phyloP scores from a whole-genome alignment of 306 rosid genomes.

The Abrus precatorius region DNA sequence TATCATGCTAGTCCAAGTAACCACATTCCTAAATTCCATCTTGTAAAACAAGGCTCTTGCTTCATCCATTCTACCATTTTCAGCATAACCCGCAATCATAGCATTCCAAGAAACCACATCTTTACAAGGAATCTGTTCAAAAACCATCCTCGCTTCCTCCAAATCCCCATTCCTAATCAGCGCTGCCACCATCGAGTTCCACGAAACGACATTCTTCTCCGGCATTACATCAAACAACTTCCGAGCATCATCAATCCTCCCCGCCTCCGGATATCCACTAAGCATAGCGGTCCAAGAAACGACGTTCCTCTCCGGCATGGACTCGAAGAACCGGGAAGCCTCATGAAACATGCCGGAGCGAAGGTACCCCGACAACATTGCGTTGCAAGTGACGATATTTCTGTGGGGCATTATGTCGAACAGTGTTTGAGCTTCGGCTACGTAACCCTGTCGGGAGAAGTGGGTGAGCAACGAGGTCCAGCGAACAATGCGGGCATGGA shows the following conservation, averaged over 20 bases:
- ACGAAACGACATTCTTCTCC: conserved; percentile 73
- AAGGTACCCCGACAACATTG: conserved; percentile 70
- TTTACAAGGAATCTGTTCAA: conserved; percentile 54
- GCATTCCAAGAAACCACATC: conserved; percentile 72
- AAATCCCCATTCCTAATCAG: conserved; percentile 64
- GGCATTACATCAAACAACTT: conserved; percentile 75
- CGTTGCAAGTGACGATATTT: conserved; percentile 66
- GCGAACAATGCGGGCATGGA: conserved; percentile 53
- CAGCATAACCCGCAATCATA: conserved; percentile 71
- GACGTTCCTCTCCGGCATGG: conserved; percentile 73
- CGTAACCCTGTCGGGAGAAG: conserved; percentile 52
- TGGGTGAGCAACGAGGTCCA: conserved; percentile 70
- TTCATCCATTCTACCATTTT: conserved; percentile 65
- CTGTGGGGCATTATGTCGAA: conserved; percentile 73
- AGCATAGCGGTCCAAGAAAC: conserved; percentile 83
- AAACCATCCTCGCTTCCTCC: conserved; percentile 68
- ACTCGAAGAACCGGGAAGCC: conserved; percentile 58
- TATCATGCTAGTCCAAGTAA: conserved; percentile 81
- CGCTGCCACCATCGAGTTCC: conserved; percentile 73
- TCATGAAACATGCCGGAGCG: conserved; percentile 62
- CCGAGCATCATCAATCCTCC: conserved; percentile 66
- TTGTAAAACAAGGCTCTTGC: conserved; percentile 70
- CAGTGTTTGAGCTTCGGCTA: conserved; percentile 64
- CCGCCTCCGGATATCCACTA: conserved; percentile 55
- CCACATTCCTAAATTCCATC: conserved; percentile 66